Evolutionary conservation across 441 rosid genomes (phyloP), one percentile per base, ranked within the genome.

Genomic region (Brassica balearica): DNA sequence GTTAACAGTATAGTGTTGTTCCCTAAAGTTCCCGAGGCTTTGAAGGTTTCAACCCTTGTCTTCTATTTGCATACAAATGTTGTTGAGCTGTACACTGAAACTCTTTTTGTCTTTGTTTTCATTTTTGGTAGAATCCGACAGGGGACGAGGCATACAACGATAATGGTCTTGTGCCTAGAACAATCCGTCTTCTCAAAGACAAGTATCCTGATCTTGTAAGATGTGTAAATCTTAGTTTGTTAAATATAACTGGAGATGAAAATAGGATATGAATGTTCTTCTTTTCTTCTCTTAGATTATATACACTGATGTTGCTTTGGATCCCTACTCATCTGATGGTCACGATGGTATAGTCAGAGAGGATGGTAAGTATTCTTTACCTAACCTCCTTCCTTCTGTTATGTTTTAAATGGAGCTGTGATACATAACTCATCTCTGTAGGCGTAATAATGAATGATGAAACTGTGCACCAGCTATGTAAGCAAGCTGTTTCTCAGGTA

Each of bases 401-500:
- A 2, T 46, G 6, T 58, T 46, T 10, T 46, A 12, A 14, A 1
- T 22, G 19, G 62, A 43, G 6, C 5, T 43, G 14, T 73, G 56
- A 23, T 68, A 27, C 27, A 23, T 59, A 34, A 8, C 32, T 69
- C 56, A 75, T 75, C 78, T 11, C 17, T 87, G 78, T 81, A 95
- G 98, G 98, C 14, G 93, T 93, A 11, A 95, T 95, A 73, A 90
- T 95, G 93, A 95, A 95, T 79, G 99, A 95, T 64, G 99, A 95
- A 84, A 95, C 98, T 0, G 98, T 95, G 22, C 95, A 91, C 86
- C 99, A 95, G 80, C 77, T 95, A 66, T 89, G 98, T 76, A 95
- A 92, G 77, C 98, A 95, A 88, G 98, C 99, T 72, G 97, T 95
- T 73, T 86, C 94, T 71, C 98, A 95, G 97, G 99, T 93, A 86